Base-by-base conservation (phyloP, 2,329 filamentous ascomycete species). In the Fusarium sp. region DNA sequence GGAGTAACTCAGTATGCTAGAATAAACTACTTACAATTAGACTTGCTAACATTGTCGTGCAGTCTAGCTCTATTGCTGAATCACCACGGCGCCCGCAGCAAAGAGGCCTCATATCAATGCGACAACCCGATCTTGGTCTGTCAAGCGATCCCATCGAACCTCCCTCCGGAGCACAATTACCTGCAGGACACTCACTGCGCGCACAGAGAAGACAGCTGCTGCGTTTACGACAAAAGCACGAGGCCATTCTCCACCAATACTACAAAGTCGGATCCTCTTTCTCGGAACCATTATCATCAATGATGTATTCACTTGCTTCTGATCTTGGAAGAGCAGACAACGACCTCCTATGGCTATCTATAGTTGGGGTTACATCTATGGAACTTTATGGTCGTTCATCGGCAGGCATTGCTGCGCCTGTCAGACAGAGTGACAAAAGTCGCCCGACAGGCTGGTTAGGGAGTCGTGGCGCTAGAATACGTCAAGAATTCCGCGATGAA, bases 271-370 rank as follows among this genome's bases (percentile, higher is more conserved):
- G 96, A 42, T 91, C 93, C 5, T 97, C 94, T 4, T 98, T 97
- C 78, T 95, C 95, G 0, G 96, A 99, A 79, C 96, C 96, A 2
- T 93, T 98, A 60, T 96, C 95, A 0, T 97, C 95, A 1, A 91
- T 98, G 83, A 89, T 98, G 78, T 99, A 98, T 81, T 97, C 94
- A 1, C 86, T 99, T 17, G 96, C 95, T 3, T 97, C 95, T 2
- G 96, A 98, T 78, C 89, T 99, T 10, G 96, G 96, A 69, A 92
- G 95, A 57, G 96, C 98, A 85, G 95, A 98, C 80, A 99, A 98
- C 76, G 95, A 99, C 76, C 86, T 98, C 26, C 86, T 99, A 17
- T 99, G 96, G 96, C 87, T 97, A 64, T 91, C 94, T 9, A 97
- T 98, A 76, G 93, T 99, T 30, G 96, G 96, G 9, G 93, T 97